Conservation (phyloP, 768 basidiomycete genomes). For the Myochromella boudieri region DNA sequence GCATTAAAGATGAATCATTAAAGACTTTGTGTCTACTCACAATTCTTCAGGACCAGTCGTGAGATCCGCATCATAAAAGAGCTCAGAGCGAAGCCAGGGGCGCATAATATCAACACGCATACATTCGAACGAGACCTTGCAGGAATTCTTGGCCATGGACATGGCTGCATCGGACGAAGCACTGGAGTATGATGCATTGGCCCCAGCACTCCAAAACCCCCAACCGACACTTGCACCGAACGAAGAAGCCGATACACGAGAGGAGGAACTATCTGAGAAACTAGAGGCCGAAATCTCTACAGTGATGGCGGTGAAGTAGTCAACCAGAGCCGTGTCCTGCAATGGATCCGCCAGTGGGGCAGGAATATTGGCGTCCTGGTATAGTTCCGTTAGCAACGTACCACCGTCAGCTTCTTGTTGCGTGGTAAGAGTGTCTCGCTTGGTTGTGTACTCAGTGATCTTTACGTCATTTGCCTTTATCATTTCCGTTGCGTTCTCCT, state of each 20-base stretch:
- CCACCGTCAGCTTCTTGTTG: background rate
- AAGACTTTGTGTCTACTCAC: background rate
- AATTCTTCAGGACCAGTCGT: background rate
- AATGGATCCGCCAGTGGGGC: background rate
- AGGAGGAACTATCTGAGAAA: background rate
- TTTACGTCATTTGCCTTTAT: background rate
- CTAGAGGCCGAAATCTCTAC: background rate
- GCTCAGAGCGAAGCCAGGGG: conserved; percentile 4
- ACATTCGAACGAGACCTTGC: conserved; percentile 8
- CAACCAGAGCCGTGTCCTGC: background rate
- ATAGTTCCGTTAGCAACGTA: background rate
- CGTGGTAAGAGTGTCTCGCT: background rate
- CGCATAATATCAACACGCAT: conserved; percentile 8
- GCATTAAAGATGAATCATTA: background rate
- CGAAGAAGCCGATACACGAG: background rate
- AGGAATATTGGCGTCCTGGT: background rate
- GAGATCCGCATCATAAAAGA: conserved; percentile 7
- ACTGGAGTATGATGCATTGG: background rate
- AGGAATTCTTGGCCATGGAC: conserved; percentile 6
- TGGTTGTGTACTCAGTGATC: background rate
- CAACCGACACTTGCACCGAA: background rate
- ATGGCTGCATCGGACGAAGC: background rate
- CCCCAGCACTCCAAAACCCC: background rate
- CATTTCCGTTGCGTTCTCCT: background rate
- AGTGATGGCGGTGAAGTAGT: conserved; percentile 8